Base-by-base conservation (phyloP, 306 rosid genomes). In the Benincasa hispida region DNA sequence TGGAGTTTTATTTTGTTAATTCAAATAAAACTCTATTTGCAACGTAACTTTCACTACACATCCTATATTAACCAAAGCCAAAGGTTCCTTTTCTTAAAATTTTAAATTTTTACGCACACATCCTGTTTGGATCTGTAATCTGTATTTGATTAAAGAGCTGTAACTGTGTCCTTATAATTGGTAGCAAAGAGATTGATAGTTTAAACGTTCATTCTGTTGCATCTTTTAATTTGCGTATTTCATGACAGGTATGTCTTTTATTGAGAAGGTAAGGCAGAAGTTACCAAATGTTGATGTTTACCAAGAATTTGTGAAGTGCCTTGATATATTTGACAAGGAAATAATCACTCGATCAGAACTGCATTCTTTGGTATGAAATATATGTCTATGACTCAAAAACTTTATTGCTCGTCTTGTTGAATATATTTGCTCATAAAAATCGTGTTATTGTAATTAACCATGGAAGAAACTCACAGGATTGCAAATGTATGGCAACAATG, bases 261-360 rank as follows among this genome's bases (percentile, higher is more conserved):
- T 87, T 72, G 99, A 90, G 83, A 95, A 89, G 84, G 96, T 92
- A 74, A 95, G 89, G 86, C 96, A 90, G 84, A 89, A 87, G 87
- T 84, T 95, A 84, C 82, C 87, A 84, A 90, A 92, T 74, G 77
- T 82, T 56, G 97, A 92, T 85, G 99, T 89, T 81, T 95, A 88
- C 85, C 93, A 87, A 79, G 78, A 90, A 32, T 90, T 95, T 86
- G 87, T 90, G 89, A 95, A 90, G 87, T 92, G 90, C 84, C 93
- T 95, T 81, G 81, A 89, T 73, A 95, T 95, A 73, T 95, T 86
- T 86, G 84, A 88, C 92, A 89, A 79, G 69, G 97, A 97, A 79
- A 95, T 95, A 82, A 92, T 95, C 76, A 89, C 89, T 86, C 86
- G 93, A 86, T 84, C 84, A 77, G 98, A 95, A 80, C 87, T 95